phyloP scores from a whole-genome alignment of 1,284 basidiomycete genomes.

The Cutaneotrichosporon cutaneum region DNA sequence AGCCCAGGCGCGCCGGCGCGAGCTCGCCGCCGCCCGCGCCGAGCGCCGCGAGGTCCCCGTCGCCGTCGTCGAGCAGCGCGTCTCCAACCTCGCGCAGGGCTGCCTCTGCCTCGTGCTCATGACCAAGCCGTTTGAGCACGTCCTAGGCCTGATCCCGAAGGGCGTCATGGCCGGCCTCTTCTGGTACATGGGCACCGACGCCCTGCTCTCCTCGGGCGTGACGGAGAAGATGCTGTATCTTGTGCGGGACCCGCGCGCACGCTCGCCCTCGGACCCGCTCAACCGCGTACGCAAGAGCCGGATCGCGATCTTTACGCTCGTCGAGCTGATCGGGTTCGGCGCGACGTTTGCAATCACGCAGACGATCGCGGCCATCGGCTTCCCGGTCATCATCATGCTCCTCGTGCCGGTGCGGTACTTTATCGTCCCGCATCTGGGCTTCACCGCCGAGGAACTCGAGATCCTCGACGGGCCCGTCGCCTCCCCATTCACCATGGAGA shows the following conservation, averaged over 20 bases:
- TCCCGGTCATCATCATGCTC: conserved; percentile 83
- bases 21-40: conserved; percentile 24
- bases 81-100: conserved; percentile 83
- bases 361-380: conserved; percentile 86
- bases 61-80: conserved; percentile 81
- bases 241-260: conserved; percentile 68
- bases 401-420: conserved; percentile 78
- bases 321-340: conserved; percentile 84
- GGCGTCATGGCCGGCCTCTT: conserved; percentile 56
- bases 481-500: conserved; percentile 44
- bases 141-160: conserved; percentile 72
- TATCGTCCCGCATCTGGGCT: conserved; percentile 72
- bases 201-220: conserved; percentile 78
- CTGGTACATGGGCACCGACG: conserved; percentile 88
- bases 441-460: conserved; percentile 74
- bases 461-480: conserved; percentile 87
- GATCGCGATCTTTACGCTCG: conserved; percentile 71
- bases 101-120: conserved; percentile 71
- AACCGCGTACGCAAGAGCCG: conserved; percentile 69
- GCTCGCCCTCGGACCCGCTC: conserved; percentile 66
- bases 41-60: conserved; percentile 64
- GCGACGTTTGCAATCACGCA: conserved; percentile 89
- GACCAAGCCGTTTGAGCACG: conserved; percentile 74
- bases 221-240: conserved; percentile 80
- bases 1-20: conserved; percentile 11